Base-by-base conservation (phyloP, 2,329 filamentous ascomycete genomes). In the Coleophoma crateriformis region DNA sequence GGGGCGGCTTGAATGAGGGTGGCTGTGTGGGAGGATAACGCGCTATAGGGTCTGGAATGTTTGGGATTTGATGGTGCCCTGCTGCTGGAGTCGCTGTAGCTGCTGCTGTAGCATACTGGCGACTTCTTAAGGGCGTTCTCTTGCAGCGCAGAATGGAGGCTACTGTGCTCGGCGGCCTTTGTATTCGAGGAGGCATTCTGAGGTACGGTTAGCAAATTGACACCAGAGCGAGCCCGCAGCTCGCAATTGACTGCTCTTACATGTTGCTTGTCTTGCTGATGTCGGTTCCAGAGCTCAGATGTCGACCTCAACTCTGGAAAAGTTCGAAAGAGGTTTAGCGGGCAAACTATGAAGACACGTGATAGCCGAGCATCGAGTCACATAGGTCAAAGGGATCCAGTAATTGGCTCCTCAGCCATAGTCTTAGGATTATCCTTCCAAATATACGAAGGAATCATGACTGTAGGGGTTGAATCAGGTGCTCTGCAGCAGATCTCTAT, bases 1-100 rank as follows among this genome's bases (percentile, higher is more conserved):
- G 87, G 43, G 91, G 81, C 17, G 85, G 87, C 65, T 92, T 88
- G 66, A 95, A 87, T 48, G 88, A 95, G 4, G 89, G 90, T 3
- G 91, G 92, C 68, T 96, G 90, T 1, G 83, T 86, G 0, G 83
- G 65, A 47, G 79, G 76, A 58, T 74, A 78, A 61, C 72, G 71
- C 17, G 56, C 42, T 45, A 57, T 54, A 2, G 58, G 53, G 14
- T 52, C 48, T 33, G 72, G 64, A 1, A 72, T 69, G 48, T 62
- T 63, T 42, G 67, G 67, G 53, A 73, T 75, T 56, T 77, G 74
- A 22, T 75, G 68, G 48, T 77, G 69, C 43, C 79, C 68, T 11
- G 77, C 68, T 33, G 74, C 53, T 15, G 58, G 55, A 45, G 79
- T 76, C 6, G 71, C 71, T 56, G 75, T 68, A 50, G 73, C 68